phyloP scores from a whole-genome alignment of 78 protist species.

The Isochrysis galbana region DNA sequence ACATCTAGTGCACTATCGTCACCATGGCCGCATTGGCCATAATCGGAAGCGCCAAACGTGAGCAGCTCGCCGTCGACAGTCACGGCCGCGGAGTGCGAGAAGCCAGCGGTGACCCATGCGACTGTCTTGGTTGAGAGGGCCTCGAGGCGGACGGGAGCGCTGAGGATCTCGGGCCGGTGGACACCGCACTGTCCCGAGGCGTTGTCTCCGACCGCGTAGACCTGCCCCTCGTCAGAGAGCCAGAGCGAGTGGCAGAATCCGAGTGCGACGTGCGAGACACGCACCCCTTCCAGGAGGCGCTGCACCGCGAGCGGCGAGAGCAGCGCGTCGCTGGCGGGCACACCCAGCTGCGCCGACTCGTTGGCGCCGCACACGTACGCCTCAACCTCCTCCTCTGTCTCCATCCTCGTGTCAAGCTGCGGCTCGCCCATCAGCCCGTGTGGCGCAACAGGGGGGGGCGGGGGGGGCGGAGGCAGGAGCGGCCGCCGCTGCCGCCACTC shows the following conservation, averaged over 20 bases:
- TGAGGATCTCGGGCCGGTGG: not conserved
- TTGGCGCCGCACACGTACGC: not conserved
- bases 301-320: not conserved
- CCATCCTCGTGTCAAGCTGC: not conserved
- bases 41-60: not conserved
- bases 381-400: not conserved
- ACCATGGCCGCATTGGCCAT: slow-evolving; percentile 9
- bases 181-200: not conserved
- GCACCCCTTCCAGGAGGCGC: no score
- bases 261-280: not conserved
- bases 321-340: not conserved
- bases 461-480: no score
- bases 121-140: not conserved
- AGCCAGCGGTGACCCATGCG: not conserved
- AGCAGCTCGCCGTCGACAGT: not conserved
- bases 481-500: no score
- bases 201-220: not conserved
- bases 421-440: no score
- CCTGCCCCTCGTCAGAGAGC: not conserved
- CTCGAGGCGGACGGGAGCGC: not conserved
- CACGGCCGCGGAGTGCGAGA: not conserved
- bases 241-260: not conserved
- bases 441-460: no score
- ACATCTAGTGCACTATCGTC: not conserved
- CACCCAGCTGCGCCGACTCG: not conserved